Evolutionary conservation across 2,329 filamentous ascomycete species (phyloP), one percentile per base, ranked within the genome.

Genomic region (Volutella citrinella): DNA sequence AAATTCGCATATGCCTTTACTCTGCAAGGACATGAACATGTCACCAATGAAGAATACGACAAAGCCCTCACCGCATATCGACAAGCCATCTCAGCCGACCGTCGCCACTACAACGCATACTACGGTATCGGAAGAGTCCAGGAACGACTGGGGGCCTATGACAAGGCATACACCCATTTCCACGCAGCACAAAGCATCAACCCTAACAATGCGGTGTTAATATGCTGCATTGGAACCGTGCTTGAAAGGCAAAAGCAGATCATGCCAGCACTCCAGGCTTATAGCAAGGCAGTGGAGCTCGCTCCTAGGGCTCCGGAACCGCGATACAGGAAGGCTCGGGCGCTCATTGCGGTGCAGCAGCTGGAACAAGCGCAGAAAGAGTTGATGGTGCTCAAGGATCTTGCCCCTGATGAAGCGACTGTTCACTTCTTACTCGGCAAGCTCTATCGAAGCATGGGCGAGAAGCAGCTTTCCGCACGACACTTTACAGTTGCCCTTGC

Each of bases 31-130:
- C 93, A 98, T 59, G 93, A 98, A 57, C 88, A 95, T 57, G 84
- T 97, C 27, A 79, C 87, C 21, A 97, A 96, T 48, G 94, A 98
- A 62, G 94, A 98, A 60, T 96, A 93, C 55, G 91, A 97, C 57
- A 95, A 95, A 59, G 93, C 93, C 0, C 76, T 95, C 27, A 80
- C 82, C 23, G 84, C 88, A 3, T 98, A 96, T 61, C 80, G 94
- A 20, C 79, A 83, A 33, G 90, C 88, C 3, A 86, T 98, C 48
- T 78, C 82, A 27, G 88, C 87, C 1, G 90, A 98, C 54, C 80
- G 78, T 35, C 81, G 91, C 14, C 91, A 96, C 58, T 98, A 97
- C 68, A 95, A 96, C 56, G 93, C 91, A n/a, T 97, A 94, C 78
- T 98, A 97, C 59, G 93, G 93, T 48, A 80, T 85, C 36, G 81